Evolutionary conservation across 176 grass and related monocot genomes (phyloP).

Genomic region (Oryza meridionalis): DNA sequence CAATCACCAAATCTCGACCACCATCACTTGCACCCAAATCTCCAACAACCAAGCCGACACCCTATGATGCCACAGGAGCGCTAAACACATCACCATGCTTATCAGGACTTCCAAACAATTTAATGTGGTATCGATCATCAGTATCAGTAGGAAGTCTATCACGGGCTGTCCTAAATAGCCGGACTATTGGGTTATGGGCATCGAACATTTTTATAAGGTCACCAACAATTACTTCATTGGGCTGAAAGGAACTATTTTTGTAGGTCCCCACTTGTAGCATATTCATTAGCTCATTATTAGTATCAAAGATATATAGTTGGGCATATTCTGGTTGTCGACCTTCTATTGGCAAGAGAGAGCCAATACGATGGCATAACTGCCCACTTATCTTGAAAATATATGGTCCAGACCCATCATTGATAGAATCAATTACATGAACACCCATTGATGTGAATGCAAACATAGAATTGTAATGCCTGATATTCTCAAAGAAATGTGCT

Average conservation of each 20-base stretch:
- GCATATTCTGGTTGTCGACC: no score
- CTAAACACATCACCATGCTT: not conserved
- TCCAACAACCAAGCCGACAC: not conserved
- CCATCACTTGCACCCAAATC: not conserved
- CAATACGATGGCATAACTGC: no score
- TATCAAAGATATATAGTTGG: no score
- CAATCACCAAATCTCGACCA: not conserved
- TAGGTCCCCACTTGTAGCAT: not conserved
- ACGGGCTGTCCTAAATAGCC: not conserved
- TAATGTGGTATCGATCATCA: not conserved
- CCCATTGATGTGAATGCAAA: no score
- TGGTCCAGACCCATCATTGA: no score
- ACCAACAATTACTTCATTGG: not conserved
- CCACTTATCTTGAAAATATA: no score
- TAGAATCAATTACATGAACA: no score
- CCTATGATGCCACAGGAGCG: not conserved
- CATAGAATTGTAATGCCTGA: no score
- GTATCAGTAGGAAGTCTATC: not conserved
- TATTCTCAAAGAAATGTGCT: no score
- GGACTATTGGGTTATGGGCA: not conserved
- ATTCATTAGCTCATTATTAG: no score
- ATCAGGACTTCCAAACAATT: not conserved
- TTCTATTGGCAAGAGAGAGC: no score
- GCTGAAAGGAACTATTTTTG: not conserved
- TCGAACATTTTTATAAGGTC: not conserved